A percentile compares a stretch with the other conserved stretches of the same genome.
phyloP scores from a whole-genome alignment of 371 early-diverging fungal genomes.

The Lichtheimia corymbifera region DNA sequence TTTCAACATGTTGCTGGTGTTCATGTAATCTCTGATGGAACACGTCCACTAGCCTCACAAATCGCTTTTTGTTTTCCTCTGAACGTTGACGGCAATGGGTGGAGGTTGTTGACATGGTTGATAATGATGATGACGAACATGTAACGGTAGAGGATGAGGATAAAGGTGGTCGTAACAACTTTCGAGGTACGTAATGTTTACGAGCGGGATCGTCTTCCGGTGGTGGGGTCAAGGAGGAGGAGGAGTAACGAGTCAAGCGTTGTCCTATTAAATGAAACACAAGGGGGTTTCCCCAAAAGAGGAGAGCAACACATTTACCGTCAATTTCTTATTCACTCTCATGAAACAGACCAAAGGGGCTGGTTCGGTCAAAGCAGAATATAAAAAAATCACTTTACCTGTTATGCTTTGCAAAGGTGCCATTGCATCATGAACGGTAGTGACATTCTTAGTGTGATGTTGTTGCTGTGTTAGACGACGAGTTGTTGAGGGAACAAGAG shows the following conservation, averaged over 20 bases:
- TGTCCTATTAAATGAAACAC: too few species aligned
- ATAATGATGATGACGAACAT: too few species aligned
- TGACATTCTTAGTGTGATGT: neutral
- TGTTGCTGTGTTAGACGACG: conserved; percentile 4
- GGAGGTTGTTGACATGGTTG: conserved; percentile 1
- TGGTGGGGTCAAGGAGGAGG: conserved; percentile 9
- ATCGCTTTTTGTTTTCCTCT: conserved; percentile 10
- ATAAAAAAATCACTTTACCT: conserved; percentile 14
- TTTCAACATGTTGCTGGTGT: conserved; percentile 10
- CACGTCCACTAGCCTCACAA: conserved; percentile 30
- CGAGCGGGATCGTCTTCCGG: conserved; percentile 25
- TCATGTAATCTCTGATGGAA: conserved; percentile 25
- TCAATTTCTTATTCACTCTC: too few species aligned
- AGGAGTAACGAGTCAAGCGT: too few species aligned
- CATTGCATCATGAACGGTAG: too few species aligned
- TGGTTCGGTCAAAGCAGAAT: too few species aligned
- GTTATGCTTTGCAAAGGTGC: conserved; percentile 33
- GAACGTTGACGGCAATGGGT: conserved; percentile 4
- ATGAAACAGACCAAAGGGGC: too few species aligned
- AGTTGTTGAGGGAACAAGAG: neutral
- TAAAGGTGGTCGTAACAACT: conserved; percentile 13
- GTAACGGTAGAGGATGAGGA: too few species aligned
- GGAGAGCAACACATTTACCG: too few species aligned
- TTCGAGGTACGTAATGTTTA: conserved; percentile 36
- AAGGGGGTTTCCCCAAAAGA: too few species aligned